A percentile compares a stretch with the other conserved stretches of the same genome.
phyloP scores from a whole-genome alignment of 2,329 filamentous ascomycete genomes.

The Nectriaceae sp. region DNA sequence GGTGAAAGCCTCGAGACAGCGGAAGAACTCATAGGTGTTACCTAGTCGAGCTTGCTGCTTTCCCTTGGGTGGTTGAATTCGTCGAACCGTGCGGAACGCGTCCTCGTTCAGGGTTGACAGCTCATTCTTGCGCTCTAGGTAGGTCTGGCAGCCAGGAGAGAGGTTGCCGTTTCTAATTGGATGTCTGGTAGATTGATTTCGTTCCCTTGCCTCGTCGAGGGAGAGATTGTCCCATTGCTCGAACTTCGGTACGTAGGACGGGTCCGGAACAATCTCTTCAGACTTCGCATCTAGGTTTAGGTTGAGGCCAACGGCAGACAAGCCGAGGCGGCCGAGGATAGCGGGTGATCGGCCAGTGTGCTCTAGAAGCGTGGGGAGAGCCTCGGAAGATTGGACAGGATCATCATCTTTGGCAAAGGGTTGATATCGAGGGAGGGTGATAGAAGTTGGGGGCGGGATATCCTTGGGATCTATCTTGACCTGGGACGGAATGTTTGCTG shows the following conservation, averaged over 20 bases:
- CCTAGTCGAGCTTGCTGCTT: conserved; percentile 57
- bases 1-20: conserved; percentile 60
- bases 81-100: conserved; percentile 62
- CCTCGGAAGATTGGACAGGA: conserved; percentile 30
- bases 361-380: conserved; percentile 54
- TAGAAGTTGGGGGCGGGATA: conserved; percentile 57
- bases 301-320: conserved; percentile 60
- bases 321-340: conserved; percentile 44
- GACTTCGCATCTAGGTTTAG: conserved; percentile 52
- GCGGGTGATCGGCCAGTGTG: conserved; percentile 51
- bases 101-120: conserved; percentile 57
- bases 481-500: conserved; percentile 32
- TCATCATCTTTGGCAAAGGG: conserved; percentile 37
- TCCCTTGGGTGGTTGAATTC: conserved; percentile 56
- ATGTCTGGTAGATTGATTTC: conserved; percentile 49
- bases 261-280: conserved; percentile 55
- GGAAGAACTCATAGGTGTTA: conserved; percentile 67
- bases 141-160: conserved; percentile 60
- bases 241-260: conserved; percentile 55
- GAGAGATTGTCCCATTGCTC: conserved; percentile 51
- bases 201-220: conserved; percentile 49
- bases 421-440: conserved; percentile 51
- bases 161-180: conserved; percentile 54
- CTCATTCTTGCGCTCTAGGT: conserved; percentile 60
- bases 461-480: conserved; percentile 47